Evolutionary conservation across 2,329 filamentous ascomycete genomes (phyloP), one percentile per base, ranked within the genome.

Genomic region (Colletotrichum sp.): DNA sequence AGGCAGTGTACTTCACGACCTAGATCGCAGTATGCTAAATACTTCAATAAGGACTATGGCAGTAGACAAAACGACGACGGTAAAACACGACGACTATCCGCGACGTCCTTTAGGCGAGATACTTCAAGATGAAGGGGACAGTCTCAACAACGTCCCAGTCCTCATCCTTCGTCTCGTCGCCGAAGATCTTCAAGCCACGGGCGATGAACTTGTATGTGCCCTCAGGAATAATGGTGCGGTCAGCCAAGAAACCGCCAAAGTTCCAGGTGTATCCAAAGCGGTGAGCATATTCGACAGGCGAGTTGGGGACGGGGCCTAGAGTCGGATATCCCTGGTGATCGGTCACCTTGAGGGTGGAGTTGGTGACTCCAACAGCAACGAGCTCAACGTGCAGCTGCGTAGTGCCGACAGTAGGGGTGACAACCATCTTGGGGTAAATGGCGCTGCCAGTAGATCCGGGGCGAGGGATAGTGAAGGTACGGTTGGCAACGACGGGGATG

Each of bases 121-220:
- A 76, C 24, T 65, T 65, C 63, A 77, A 38, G 32, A 62, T 66
- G 24, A 80, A 80, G 10, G 74, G 59, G 13, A 78, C 75, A 18
- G 76, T 77, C 43, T 77, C 75, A 5, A 76, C 62, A 6, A 71
- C 56, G 14, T 81, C 77, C 72, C 78, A 83, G 61, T 82, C 81
- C 24, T 77, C 71, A n/a, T 73, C 62, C 18, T 79, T 76, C 1
- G 74, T 32, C 12, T 66, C 62, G 26, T 83, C 78, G 3, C 81
- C 81, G 71, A 81, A 81, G 8, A 81, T 69, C 64, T 71, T 79
- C 38, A 82, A 48, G 4, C 75, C 80, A 21, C 77, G 76, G 24
- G 77, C 77, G 26, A 79, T 73, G 38, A 83, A 74, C 58, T 43
- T 66, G 55, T 83, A 83, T 2, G 30, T 36, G 1, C 81, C 81